phyloP scores from a whole-genome alignment of 495 filamentous ascomycete species.

The Penicillium paradoxum region DNA sequence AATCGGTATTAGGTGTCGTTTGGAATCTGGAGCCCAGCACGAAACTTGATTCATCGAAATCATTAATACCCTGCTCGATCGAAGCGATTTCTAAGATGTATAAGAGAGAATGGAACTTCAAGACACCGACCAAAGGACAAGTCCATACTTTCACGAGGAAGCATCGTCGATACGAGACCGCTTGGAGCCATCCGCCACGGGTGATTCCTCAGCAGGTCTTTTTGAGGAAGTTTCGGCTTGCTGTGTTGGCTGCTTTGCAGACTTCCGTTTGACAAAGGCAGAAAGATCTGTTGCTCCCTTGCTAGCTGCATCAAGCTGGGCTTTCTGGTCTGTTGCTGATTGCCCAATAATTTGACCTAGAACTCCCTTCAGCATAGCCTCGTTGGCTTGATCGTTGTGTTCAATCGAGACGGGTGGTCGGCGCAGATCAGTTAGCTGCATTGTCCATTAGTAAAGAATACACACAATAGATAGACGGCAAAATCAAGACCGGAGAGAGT shows the following conservation, averaged over 20 bases:
- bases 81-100: background rate
- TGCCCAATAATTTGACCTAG: constrained; percentile 70
- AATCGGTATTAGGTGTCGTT: background rate
- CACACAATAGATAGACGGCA: background rate
- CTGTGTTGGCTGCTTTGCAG: constrained; percentile 23
- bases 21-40: background rate
- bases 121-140: background rate
- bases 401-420: constrained; percentile 64
- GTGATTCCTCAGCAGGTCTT: constrained; percentile 25
- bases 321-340: constrained; percentile 54
- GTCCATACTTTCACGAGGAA: constrained; percentile 1
- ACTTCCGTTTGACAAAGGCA: constrained; percentile 72
- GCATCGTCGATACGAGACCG: constrained; percentile 25
- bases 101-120: background rate
- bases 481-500: constrained; percentile 17
- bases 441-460: constrained; percentile 18
- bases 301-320: constrained; percentile 69
- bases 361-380: constrained; percentile 57
- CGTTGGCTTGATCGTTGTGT: constrained; percentile 41
- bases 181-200: constrained; percentile 26
- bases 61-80: background rate
- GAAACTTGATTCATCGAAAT: background rate
- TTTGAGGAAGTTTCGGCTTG: constrained; percentile 15
- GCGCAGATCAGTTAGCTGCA: constrained; percentile 68
- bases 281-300: constrained; percentile 82